These are phyloP conservation scores for Salix exigua DNA, from an alignment of 345 rosid species.

Conservation along the genomic window DNA sequence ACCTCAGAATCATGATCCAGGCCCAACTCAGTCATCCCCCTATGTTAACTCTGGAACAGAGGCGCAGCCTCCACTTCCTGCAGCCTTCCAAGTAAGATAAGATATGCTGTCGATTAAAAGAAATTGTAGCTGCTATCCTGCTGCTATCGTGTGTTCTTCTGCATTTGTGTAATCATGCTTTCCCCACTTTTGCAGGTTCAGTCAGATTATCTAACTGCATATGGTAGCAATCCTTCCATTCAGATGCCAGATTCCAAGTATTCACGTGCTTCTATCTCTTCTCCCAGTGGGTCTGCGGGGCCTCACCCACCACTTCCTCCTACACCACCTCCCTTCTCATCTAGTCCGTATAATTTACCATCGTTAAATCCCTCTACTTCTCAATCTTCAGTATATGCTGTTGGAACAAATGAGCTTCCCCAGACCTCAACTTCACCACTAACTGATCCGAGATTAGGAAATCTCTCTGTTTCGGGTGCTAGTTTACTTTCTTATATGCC, in stretches of 20 bases:
- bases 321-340: conserved; percentile 76
- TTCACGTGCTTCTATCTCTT: conserved; percentile 36
- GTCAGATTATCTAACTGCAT: conserved; percentile 45
- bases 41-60: conserved; percentile 41
- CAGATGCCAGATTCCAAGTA: conserved; percentile 39
- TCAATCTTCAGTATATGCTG: conserved; percentile 52
- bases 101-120: neutral
- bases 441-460: conserved; percentile 48
- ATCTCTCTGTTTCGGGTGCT: conserved; percentile 47
- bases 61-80: conserved; percentile 31
- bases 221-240: conserved; percentile 30
- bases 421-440: conserved; percentile 38
- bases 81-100: conserved; percentile 39
- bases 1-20: conserved; percentile 51
- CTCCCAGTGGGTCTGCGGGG: conserved; percentile 71
- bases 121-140: neutral
- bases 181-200: conserved; percentile 46
- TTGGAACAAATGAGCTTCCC: conserved; percentile 56
- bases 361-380: conserved; percentile 54
- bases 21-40: conserved; percentile 44
- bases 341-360: conserved; percentile 61
- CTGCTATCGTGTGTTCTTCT: neutral
- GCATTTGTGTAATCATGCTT: neutral
- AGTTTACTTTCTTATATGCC: conserved; percentile 61
- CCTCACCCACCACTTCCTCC: conserved; percentile 84